Evolutionary conservation across 768 basidiomycete species (phyloP).

Genomic region (Udeniomyces megalosporus): DNA sequence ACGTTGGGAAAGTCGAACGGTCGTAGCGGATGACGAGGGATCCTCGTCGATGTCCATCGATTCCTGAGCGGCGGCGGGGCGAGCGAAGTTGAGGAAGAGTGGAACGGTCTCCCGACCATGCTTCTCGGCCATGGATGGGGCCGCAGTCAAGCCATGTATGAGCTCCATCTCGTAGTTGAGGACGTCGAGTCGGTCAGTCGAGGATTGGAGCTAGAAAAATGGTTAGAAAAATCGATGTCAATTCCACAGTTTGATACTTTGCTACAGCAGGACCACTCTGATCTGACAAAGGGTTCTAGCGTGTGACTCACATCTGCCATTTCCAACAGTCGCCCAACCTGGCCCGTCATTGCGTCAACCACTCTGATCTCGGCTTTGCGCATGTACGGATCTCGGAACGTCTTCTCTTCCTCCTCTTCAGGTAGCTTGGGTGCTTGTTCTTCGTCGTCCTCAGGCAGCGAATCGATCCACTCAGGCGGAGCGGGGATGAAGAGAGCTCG

Average conservation of each 20-base stretch:
- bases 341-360: constrained; percentile 54
- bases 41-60: constrained; percentile 16
- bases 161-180: constrained; percentile 68
- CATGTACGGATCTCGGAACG: constrained; percentile 26
- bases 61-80: background rate
- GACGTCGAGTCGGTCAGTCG: constrained; percentile 45
- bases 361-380: constrained; percentile 24
- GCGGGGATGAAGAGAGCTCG: constrained; percentile 12
- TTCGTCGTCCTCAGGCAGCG: constrained; percentile 4
- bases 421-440: constrained; percentile 15
- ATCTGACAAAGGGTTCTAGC: too few relatives aligned
- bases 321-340: constrained; percentile 55
- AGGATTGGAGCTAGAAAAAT: constrained; percentile 27
- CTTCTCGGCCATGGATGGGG: constrained; percentile 58
- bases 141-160: constrained; percentile 50
- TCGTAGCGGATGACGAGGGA: constrained; percentile 16
- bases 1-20: constrained; percentile 21
- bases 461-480: constrained; percentile 18
- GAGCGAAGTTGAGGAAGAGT: constrained; percentile 45
- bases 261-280: too few relatives aligned
- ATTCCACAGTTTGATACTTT: too few relatives aligned
- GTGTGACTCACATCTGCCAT: constrained; percentile 35
- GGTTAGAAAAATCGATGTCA: too few relatives aligned
- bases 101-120: constrained; percentile 79
- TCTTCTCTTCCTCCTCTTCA: constrained; percentile 22